A percentile compares a stretch with the other conserved stretches of the same genome.
Conservation (phyloP, 495 filamentous ascomycete species). For the Neurospora sp. region DNA sequence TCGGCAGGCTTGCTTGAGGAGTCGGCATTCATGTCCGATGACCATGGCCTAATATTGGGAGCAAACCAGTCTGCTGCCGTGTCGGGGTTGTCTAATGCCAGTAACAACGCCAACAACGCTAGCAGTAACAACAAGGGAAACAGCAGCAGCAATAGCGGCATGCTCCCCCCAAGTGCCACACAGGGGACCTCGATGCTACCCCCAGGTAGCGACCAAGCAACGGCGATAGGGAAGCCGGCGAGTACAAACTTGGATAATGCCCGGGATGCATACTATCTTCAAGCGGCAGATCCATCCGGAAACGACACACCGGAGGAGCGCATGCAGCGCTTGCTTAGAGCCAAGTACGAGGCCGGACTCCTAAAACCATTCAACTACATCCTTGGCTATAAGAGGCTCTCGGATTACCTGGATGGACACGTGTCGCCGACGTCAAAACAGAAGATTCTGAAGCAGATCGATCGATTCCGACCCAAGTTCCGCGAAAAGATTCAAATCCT, state of each 20-base stretch:
- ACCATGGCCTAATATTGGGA: conserved; percentile 32
- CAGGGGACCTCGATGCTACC: conserved; percentile 31
- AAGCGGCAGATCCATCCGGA: conserved; percentile 87
- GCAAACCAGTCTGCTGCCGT: conserved; percentile 25
- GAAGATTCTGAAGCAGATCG: conserved; percentile 81
- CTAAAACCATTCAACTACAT: conserved; percentile 97
- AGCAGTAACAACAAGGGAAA: conserved; percentile 19
- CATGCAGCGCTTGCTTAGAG: conserved; percentile 88
- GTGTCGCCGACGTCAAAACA: conserved; percentile 68
- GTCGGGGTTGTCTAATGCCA: conserved; percentile 25
- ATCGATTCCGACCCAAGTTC: conserved; percentile 90
- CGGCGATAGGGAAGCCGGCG: conserved; percentile 47
- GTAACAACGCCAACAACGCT: conserved; percentile 7
- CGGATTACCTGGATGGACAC: conserved; percentile 81
- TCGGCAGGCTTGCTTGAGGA: conserved; percentile 82
- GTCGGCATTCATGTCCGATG: conserved; percentile 52
- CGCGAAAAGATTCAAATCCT: conserved; percentile 85
- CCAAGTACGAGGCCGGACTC: conserved; percentile 90
- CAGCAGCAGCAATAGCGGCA: conserved; percentile 26
- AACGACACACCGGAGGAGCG: conserved; percentile 86
- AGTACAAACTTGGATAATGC: conserved; percentile 62
- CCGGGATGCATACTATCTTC: conserved; percentile 90
- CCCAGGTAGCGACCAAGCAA: conserved; percentile 42
- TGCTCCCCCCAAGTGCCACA: conserved; percentile 30
- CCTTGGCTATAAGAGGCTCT: conserved; percentile 83